These are phyloP conservation scores for Linnemannia elongata DNA, from an alignment of 192 early-diverging fungal genomes.

Conservation along the genomic window DNA sequence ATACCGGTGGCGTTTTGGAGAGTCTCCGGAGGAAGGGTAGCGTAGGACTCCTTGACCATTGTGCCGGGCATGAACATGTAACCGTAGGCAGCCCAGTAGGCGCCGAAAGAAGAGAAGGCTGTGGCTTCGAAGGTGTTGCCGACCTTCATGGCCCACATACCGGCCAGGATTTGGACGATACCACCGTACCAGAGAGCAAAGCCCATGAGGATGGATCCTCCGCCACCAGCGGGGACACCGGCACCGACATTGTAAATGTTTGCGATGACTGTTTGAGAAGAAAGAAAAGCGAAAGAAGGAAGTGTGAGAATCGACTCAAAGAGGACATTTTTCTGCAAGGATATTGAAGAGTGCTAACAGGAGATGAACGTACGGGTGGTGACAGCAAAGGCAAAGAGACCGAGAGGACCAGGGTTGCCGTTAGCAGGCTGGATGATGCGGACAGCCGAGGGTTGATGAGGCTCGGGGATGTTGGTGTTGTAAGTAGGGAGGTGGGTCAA, in stretches of 20 bases:
- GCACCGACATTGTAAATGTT: slow-evolving; percentile 75
- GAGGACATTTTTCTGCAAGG: background rate
- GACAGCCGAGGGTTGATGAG: slow-evolving; percentile 16
- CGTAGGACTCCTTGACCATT: slow-evolving; percentile 59
- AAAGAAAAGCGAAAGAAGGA: background rate
- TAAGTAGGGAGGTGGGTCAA: slow-evolving; percentile 9
- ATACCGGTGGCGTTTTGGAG: slow-evolving; percentile 65
- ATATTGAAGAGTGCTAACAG: background rate
- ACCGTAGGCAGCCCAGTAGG: slow-evolving; percentile 77
- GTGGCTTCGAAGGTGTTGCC: slow-evolving; percentile 89
- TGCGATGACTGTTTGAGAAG: slow-evolving; percentile 64
- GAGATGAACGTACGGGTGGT: slow-evolving; percentile 64
- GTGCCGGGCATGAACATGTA: slow-evolving; percentile 68
- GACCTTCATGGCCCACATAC: slow-evolving; percentile 85
- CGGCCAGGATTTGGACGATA: slow-evolving; percentile 81
- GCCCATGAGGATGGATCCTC: slow-evolving; percentile 67
- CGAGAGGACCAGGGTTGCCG: slow-evolving; percentile 77
- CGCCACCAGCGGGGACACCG: slow-evolving; percentile 61
- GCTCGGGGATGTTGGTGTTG: slow-evolving; percentile 6
- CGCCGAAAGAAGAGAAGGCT: slow-evolving; percentile 74
- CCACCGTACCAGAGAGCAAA: slow-evolving; percentile 85
- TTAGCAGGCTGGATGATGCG: slow-evolving; percentile 49
- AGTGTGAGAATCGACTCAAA: background rate
- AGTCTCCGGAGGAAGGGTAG: background rate
- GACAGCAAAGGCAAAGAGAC: slow-evolving; percentile 72